Evolutionary conservation across 306 rosid genomes (phyloP).

Genomic region (Albizia julibrissin): DNA sequence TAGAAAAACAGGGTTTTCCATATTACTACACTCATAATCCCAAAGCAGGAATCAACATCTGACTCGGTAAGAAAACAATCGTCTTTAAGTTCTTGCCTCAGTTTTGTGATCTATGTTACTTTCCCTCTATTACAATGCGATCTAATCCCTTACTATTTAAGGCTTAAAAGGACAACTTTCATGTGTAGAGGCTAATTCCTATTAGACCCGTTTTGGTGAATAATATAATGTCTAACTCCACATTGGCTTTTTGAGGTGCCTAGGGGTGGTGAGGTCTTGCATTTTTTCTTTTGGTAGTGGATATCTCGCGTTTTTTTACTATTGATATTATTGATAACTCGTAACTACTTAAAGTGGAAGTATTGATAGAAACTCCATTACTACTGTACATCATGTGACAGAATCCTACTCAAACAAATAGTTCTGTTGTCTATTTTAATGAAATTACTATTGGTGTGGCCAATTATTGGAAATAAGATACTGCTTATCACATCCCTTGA

Average conservation of each 20-base stretch:
- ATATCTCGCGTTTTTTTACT: background rate
- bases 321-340: slow-evolving; percentile 1
- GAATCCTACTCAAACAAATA: slow-evolving; percentile 4
- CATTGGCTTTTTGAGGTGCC: slow-evolving; percentile 21
- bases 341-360: background rate
- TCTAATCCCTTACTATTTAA: background rate
- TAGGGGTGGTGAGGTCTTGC: background rate
- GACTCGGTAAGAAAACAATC: slow-evolving; percentile 75
- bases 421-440: slow-evolving; percentile 17
- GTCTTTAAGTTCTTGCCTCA: slow-evolving; percentile 24
- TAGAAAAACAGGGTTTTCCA: slow-evolving; percentile 96
- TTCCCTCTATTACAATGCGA: background rate
- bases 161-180: background rate
- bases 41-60: slow-evolving; percentile 97
- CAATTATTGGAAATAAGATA: slow-evolving; percentile 12
- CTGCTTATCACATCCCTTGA: background rate
- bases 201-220: background rate
- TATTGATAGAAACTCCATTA: slow-evolving; percentile 12
- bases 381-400: slow-evolving; percentile 20
- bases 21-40: slow-evolving; percentile 87
- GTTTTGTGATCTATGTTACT: slow-evolving; percentile 13
- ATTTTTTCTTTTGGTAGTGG: background rate
- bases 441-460: slow-evolving; percentile 20
- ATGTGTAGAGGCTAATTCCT: slow-evolving; percentile 11
- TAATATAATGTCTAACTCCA: slow-evolving; percentile 7